Evolutionary conservation across 208 protist genomes (phyloP).

Genomic region (Leishmania guyanensis): DNA sequence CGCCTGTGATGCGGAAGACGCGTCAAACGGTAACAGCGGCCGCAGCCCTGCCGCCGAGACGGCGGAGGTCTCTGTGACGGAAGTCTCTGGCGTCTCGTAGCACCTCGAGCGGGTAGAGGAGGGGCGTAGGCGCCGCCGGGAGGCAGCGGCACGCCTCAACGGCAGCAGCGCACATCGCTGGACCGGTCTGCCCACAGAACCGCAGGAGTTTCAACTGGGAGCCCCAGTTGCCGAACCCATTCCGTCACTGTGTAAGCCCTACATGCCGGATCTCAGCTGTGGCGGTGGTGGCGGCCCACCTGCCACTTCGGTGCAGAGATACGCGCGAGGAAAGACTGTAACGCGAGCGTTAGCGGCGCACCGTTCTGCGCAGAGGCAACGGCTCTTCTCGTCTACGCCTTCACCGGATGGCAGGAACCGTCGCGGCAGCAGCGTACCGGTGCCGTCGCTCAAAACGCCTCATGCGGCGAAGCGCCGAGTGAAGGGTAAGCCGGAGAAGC

Average conservation of each 20-base stretch:
- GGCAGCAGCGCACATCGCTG: slow-evolving; percentile 32
- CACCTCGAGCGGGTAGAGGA: slow-evolving; percentile 45
- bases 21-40: background rate
- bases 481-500: slow-evolving; percentile 1
- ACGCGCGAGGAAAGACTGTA: background rate
- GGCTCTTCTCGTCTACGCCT: background rate
- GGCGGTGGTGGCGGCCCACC: background rate
- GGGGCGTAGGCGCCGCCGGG: slow-evolving; percentile 34
- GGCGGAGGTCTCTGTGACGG: slow-evolving; percentile 3
- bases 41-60: background rate
- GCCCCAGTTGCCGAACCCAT: slow-evolving; percentile 39
- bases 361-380: background rate
- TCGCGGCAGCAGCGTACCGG: background rate
- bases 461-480: background rate
- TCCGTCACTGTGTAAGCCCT: slow-evolving; percentile 56
- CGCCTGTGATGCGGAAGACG: slow-evolving; percentile 1
- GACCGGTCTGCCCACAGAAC: slow-evolving; percentile 41
- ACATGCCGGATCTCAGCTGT: slow-evolving; percentile 1
- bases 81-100: slow-evolving; percentile 38
- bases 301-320: background rate
- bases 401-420: background rate
- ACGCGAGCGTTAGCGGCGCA: background rate
- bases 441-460: background rate
- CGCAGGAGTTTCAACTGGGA: slow-evolving; percentile 42
- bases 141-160: slow-evolving; percentile 33